Evolutionary conservation across 176 grass and related monocot genomes (phyloP), one percentile per base, ranked within the genome.

Genomic region (Oryza meridionalis): DNA sequence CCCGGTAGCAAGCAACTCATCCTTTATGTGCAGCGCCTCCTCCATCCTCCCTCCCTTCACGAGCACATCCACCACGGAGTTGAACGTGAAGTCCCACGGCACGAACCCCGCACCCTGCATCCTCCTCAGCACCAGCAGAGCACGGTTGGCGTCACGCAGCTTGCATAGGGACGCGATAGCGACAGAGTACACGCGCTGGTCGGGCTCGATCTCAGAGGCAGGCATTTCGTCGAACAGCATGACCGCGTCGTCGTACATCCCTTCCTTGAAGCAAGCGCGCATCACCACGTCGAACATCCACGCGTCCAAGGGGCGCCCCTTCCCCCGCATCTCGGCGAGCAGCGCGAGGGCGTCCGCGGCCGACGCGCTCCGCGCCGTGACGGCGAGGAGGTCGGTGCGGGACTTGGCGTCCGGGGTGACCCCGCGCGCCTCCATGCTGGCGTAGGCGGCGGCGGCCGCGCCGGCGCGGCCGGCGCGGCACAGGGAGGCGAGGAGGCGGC

Each of bases 191-290:
- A 82, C 42, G 9, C 24, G 78, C 45, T 32, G 46, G 70, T 97
- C 77, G 2, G 84, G 86, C 66, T 86, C 25, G 63, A 93, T 40
- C 68, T 89, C 82, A 0, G 35, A 24, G 1, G 58, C 76, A 5
- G 70, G 67, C 81, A 94, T 90, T 92, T 97, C 95, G 17, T 87
- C 90, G 38, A 97, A 91, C 79, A 91, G 92, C 78, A 81, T 87
- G 45, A 94, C 72, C 0, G 86, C 86, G 16, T 88, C 78, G 40
- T 70, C 62, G 24, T 81, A 73, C 71, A 87, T 93, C 69, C 76
- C 83, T 80, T 55, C 84, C 63, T 79, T 86, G 45, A 90, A 69
- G 55, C 88, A 97, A 2, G 86, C 72, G 43, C 83, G 73, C 88
- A 94, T 92, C 43, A 93, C 81, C 29, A 73, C 79, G 29, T 91